Evolutionary conservation across 805 yeast species (phyloP), one percentile per base, ranked within the genome.

Genomic region (Barnettozyma pratensis): DNA sequence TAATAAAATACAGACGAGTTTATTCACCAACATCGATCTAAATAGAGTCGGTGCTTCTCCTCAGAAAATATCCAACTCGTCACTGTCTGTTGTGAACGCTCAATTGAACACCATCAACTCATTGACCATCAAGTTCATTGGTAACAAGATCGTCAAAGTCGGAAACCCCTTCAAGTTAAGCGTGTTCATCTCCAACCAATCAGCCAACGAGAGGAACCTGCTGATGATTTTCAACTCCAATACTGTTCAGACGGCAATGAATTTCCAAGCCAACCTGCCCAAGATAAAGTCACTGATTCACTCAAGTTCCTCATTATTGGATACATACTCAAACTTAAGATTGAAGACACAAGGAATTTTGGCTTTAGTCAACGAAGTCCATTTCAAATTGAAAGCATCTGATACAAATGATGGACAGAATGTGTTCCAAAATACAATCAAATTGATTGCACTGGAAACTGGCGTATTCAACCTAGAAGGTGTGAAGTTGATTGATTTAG

Each of bases 381-480:
- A 81, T 28, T 70, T 87, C 29, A 85, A 85, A 4, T 8, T 64
- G 10, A 58, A 57, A 81, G 54, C 82, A 6, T 79, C 83, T 5
- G 79, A 79, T 44, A 71, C 36, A 12, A 35, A 37, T 8, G 47
- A 46, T 12, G 47, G 45, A 4, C 45, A 44, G 19, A 46, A 79
- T 14, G 79, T 85, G 9, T 81, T 73, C 56, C 91, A 87, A 54
- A 75, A 87, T 3, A 81, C 77, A 45, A 66, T 87, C 29, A 71
- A 70, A 44, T 62, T 87, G 37, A 67, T 84, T 42, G 90, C 88
- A 0, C 66, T 85, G 11, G 75, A 80, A 39, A 72, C 73, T 54
- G 96, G 96, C 0, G 73, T 83, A 7, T 81, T 76, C 60, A 76
- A 78, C 40, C 65, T 87, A 25, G 80, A 76, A 47, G 89, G 87